phyloP scores from a whole-genome alignment of 148 eudicot species.

The Polygonum aviculare region DNA sequence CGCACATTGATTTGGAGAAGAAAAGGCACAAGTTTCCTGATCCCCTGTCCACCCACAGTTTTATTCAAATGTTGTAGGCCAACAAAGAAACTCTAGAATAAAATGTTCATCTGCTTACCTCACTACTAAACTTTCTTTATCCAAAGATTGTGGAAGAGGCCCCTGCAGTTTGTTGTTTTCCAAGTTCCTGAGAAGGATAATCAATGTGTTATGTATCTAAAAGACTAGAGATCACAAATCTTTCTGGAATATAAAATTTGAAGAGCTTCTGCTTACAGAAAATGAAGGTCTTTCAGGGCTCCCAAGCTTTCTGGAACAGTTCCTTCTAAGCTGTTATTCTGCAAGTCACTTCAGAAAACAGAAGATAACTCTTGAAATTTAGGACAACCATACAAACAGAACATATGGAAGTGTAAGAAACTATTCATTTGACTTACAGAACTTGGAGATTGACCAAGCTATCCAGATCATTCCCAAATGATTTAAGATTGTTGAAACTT shows the following conservation, averaged over 20 bases:
- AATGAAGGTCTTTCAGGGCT: conserved; percentile 48
- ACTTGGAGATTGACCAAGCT: conserved; percentile 50
- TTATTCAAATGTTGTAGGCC: conserved; percentile 4
- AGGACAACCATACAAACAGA: neutral
- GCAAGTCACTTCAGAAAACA: conserved; percentile 48
- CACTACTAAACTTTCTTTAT: conserved; percentile 48
- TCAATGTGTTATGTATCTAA: neutral
- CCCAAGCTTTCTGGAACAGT: conserved; percentile 55
- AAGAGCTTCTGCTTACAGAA: conserved; percentile 40
- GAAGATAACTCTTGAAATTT: neutral
- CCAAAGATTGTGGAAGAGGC: conserved; percentile 57
- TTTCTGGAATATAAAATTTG: neutral
- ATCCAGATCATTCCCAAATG: conserved; percentile 58
- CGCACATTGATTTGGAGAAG: conserved; percentile 40
- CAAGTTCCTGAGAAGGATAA: conserved; percentile 39
- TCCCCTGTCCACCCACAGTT: conserved; percentile 31
- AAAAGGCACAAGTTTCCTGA: conserved; percentile 69
- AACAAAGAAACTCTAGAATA: neutral
- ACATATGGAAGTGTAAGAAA: neutral
- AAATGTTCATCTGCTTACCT: conserved; percentile 24
- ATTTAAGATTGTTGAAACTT: conserved; percentile 63
- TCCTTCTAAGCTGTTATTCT: conserved; percentile 56
- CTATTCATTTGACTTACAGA: conserved; percentile 35
- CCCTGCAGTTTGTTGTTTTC: conserved; percentile 67
- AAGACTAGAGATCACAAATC: neutral